These are phyloP conservation scores for Septoria linicola DNA, from an alignment of 2,329 filamentous ascomycete species.

Conservation along the genomic window DNA sequence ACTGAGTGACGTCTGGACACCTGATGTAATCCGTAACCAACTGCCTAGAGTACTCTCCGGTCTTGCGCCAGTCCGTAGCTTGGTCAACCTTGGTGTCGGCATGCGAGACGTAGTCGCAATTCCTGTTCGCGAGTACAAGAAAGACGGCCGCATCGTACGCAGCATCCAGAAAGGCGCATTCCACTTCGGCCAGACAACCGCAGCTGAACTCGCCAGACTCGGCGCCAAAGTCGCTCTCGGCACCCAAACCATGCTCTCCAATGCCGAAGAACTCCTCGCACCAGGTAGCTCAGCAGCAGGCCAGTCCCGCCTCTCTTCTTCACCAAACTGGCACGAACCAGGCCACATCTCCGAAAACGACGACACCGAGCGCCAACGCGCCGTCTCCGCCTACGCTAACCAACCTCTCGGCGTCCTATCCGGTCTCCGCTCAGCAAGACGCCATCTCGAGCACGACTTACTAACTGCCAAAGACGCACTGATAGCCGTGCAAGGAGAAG, in stretches of 20 bases:
- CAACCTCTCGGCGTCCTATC: slow-evolving; percentile 87
- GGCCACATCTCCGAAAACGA: slow-evolving; percentile 54
- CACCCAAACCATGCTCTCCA: slow-evolving; percentile 88
- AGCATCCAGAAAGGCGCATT: slow-evolving; percentile 88
- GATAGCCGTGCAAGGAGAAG: slow-evolving; percentile 87
- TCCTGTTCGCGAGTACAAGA: slow-evolving; percentile 87
- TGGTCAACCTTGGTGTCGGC: slow-evolving; percentile 88
- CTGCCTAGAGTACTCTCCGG: slow-evolving; percentile 85
- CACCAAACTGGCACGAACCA: slow-evolving; percentile 46
- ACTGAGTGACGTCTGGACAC: slow-evolving; percentile 95
- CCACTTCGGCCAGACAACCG: slow-evolving; percentile 89
- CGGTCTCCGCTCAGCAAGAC: slow-evolving; percentile 78
- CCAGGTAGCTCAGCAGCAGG: slow-evolving; percentile 31
- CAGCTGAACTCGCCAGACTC: slow-evolving; percentile 88
- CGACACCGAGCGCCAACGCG: slow-evolving; percentile 69
- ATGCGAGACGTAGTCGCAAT: slow-evolving; percentile 84
- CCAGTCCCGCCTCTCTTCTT: slow-evolving; percentile 22
- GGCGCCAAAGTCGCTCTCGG: slow-evolving; percentile 93
- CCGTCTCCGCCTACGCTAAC: slow-evolving; percentile 88
- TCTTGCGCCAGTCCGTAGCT: slow-evolving; percentile 80
- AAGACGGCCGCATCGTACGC: slow-evolving; percentile 87
- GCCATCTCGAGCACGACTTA: slow-evolving; percentile 82
- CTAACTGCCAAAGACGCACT: slow-evolving; percentile 84
- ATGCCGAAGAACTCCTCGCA: slow-evolving; percentile 75
- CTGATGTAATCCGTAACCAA: slow-evolving; percentile 85